phyloP scores from a whole-genome alignment of 176 grass and related monocot genomes.

The Musa acuminata region DNA sequence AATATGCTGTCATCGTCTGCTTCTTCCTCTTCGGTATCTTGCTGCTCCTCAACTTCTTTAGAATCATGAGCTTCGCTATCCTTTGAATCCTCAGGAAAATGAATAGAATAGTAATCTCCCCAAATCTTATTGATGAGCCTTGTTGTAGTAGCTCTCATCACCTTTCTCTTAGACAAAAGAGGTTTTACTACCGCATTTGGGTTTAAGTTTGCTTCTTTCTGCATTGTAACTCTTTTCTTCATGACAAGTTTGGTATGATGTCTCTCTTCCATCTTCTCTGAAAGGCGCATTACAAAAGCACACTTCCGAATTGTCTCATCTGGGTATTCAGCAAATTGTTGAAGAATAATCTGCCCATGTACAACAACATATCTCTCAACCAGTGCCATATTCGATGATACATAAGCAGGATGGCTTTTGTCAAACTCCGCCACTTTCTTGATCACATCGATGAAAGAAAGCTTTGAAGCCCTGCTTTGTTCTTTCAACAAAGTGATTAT shows the following conservation, averaged over 20 bases:
- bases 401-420: slow-evolving; percentile 45
- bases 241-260: slow-evolving; percentile 51
- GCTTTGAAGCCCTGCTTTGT: slow-evolving; percentile 50
- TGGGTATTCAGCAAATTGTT: slow-evolving; percentile 57
- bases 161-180: slow-evolving; percentile 30
- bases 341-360: slow-evolving; percentile 72
- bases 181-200: slow-evolving; percentile 42
- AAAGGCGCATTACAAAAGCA: slow-evolving; percentile 49
- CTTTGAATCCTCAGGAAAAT: slow-evolving; percentile 49
- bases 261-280: slow-evolving; percentile 48
- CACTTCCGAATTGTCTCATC: slow-evolving; percentile 32
- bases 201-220: slow-evolving; percentile 53
- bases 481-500: slow-evolving; percentile 77
- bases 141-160: slow-evolving; percentile 76
- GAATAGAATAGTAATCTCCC: slow-evolving; percentile 50
- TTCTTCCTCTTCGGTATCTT: slow-evolving; percentile 65
- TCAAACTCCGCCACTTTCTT: slow-evolving; percentile 50
- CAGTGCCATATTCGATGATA: slow-evolving; percentile 46
- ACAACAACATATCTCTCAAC: slow-evolving; percentile 63
- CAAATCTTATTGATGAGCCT: slow-evolving; percentile 58
- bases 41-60: slow-evolving; percentile 48
- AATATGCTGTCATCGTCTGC: slow-evolving; percentile 36
- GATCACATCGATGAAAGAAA: slow-evolving; percentile 50
- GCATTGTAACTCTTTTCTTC: slow-evolving; percentile 43
- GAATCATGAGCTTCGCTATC: slow-evolving; percentile 26